Base-by-base conservation (phyloP, 371 early-diverging fungal species). In the Mucor piriformis region DNA sequence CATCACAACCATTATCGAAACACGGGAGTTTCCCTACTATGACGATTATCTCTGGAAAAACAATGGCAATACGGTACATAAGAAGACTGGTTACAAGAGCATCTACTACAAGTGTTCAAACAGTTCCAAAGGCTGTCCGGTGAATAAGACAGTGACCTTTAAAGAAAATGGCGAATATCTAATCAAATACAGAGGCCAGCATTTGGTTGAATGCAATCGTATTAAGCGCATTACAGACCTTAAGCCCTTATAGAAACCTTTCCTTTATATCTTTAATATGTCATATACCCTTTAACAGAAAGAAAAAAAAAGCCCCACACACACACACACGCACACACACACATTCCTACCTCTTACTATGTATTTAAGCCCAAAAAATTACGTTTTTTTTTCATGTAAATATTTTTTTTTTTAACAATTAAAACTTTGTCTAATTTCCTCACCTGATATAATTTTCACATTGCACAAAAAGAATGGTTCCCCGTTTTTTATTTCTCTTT, bases 31-130 rank as follows among this genome's bases (percentile, higher is more conserved):
- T 57, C 82, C 79, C 16, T 72, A 75, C 46, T 48, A 66, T 18
- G 83, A 83, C 54, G 69, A 73, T 4, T 83, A 75, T 54, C 62
- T 83, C 0, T 83, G 83, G 83, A 80, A 82, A 63, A 83, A 83
- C 64, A 83, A 83, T 52, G 81, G 83, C 24, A 83, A 83, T 59
- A 83, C 83, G 16, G 64, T 72, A 2, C 81, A 81, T 27, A 75
- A 73, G 64, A 81, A 81, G 60, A 72, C 81, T 18, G 83, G 83
- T 29, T 71, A 69, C 44, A 81, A 77, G 61, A 81, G 81, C 53
- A 75, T 83, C 40, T 82, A 83, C 46, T 83, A 78, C 52, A 83
- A 83, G 57, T 83, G 83, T 37, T 66, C 75, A 33, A 72, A 75
- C 46, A 66, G 70, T 33, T 52, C 59, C 12, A 75, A 67, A 67